These are phyloP conservation scores for Oryza officinalis DNA, from an alignment of 176 grass and related monocot species.

Conservation along the genomic window DNA sequence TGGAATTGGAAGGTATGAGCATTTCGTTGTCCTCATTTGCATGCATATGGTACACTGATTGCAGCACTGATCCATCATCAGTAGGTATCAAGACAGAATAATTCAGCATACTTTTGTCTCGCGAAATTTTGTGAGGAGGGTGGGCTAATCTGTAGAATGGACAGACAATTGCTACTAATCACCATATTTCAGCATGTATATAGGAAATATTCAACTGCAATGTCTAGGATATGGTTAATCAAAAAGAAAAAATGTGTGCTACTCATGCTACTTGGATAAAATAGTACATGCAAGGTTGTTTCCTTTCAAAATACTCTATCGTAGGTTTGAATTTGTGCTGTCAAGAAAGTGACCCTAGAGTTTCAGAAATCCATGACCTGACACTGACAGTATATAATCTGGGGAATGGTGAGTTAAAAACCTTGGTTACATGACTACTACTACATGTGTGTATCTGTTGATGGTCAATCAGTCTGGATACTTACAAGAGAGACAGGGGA, in stretches of 20 bases:
- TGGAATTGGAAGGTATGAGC: background rate
- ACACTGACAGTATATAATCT: background rate
- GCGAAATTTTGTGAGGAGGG: conserved; percentile 37
- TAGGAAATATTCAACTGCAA: background rate
- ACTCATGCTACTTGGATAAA: background rate
- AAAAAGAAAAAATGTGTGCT: background rate
- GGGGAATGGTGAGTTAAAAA: background rate
- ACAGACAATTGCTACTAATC: conserved; percentile 16
- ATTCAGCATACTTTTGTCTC: conserved; percentile 1
- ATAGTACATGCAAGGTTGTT: background rate
- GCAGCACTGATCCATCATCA: background rate
- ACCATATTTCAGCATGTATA: conserved; percentile 31
- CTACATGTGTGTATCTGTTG: background rate
- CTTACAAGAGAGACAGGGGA: background rate
- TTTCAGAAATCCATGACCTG: no score
- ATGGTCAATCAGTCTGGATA: background rate
- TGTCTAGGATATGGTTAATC: background rate
- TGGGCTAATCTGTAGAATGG: conserved; percentile 40
- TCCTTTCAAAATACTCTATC: background rate
- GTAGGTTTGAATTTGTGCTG: background rate
- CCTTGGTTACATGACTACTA: background rate
- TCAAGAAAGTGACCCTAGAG: background rate
- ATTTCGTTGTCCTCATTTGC: conserved; percentile 6
- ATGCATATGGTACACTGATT: conserved; percentile 4
- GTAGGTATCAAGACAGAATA: conserved; percentile 40